These are phyloP conservation scores for Collybiopsis confluens DNA, from an alignment of 768 basidiomycete genomes.

Conservation along the genomic window DNA sequence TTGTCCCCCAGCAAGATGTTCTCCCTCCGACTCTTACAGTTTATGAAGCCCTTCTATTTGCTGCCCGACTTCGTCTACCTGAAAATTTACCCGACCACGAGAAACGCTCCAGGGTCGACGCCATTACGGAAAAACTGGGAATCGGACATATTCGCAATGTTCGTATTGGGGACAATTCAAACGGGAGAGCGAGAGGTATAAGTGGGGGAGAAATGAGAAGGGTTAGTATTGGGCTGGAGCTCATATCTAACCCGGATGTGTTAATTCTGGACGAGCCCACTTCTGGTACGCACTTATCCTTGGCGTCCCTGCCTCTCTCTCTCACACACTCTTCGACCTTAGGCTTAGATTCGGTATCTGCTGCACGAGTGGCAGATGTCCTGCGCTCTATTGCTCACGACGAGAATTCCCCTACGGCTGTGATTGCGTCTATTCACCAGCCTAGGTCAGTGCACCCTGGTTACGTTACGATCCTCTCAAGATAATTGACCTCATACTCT, in stretches of 20 bases:
- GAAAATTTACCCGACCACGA: constrained; percentile 58
- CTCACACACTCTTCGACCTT: no score
- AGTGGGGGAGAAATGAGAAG: constrained; percentile 90
- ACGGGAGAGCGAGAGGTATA: constrained; percentile 74
- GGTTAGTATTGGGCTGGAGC: constrained; percentile 86
- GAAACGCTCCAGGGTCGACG: constrained; percentile 62
- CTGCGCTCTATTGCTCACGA: constrained; percentile 75
- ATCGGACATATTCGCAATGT: constrained; percentile 64
- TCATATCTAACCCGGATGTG: constrained; percentile 81
- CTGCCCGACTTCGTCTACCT: constrained; percentile 79
- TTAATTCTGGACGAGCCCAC: constrained; percentile 88
- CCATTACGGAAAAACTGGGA: constrained; percentile 75
- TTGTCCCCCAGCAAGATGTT: constrained; percentile 85
- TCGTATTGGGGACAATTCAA: constrained; percentile 63
- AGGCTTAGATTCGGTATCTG: constrained; percentile 87
- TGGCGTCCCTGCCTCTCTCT: neutral
- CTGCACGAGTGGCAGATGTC: constrained; percentile 72
- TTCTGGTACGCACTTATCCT: constrained; percentile 31
- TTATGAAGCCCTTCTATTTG: constrained; percentile 78
- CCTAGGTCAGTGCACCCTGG: constrained; percentile 49
- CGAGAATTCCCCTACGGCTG: constrained; percentile 62
- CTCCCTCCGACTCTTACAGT: constrained; percentile 79
- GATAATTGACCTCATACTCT: neutral
- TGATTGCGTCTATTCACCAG: constrained; percentile 86
- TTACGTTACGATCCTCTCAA: constrained; percentile 3